Evolutionary conservation across 108 stramenopile species (phyloP), one percentile per base, ranked within the genome.

Genomic region (Pseudonitzschia pungens): DNA sequence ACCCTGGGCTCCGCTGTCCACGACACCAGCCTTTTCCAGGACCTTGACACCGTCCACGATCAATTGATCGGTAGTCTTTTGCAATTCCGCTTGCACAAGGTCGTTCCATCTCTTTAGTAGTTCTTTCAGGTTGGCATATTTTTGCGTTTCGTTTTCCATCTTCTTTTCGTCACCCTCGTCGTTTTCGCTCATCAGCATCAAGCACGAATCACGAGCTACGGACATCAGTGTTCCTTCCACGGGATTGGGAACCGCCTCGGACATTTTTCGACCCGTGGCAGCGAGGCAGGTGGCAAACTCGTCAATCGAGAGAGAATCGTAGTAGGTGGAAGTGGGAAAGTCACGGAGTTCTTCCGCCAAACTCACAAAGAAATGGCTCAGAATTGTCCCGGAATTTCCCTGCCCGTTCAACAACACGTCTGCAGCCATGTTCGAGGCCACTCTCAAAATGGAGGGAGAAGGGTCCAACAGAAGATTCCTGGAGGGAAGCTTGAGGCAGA

Each of bases 31-130:
- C 43, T 79, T 70, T 56, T 74, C 73, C 18, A 79, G 68, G 16
- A 79, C 78, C 72, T 79, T 79, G 56, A 74, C 73, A 62, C 78
- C 78, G 48, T 79, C 60, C 21, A 79, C 78, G 51, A 79, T 65
- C 40, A 79, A 69, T 54, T 69, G 50, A 59, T 74, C 73, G 24
- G 78, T 73, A 29, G 78, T 79, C 45, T 60, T 68, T 15, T 33
- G 28, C 26, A 79, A 36, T 44, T 79, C 78, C 18, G 0, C 27
- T 20, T 79, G 43, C 5, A 68, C 73, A 12, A 52, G 44, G 6
- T 26, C 50, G 20, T 68, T 58, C 73, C 73, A 74, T 16, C 57
- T 33, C 11, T 69, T 51, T 5, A 79, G n/a, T 15, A 79, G 58
- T 45, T 69, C 68, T 26, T 74, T 59, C 9, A 79, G 36, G n/a